phyloP scores from a whole-genome alignment of 2,329 filamentous ascomycete species.

The Coniella lustricola region DNA sequence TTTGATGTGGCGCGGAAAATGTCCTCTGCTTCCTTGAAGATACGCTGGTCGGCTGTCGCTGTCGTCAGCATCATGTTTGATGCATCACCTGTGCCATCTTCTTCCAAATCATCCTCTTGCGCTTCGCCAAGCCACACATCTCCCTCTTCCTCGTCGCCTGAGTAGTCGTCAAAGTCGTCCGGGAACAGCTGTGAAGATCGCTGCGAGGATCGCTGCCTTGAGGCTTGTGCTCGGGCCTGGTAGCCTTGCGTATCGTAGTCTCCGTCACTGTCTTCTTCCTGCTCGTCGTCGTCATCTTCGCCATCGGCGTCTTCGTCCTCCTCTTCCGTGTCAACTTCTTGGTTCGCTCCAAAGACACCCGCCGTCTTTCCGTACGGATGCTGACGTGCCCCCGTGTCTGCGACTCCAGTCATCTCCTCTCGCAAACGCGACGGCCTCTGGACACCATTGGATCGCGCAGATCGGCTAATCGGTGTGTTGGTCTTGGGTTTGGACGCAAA shows the following conservation, averaged over 20 bases:
- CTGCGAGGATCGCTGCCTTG: slow-evolving; percentile 23
- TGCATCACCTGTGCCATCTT: slow-evolving; percentile 34
- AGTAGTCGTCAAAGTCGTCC: slow-evolving; percentile 21
- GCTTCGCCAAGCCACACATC: slow-evolving; percentile 46
- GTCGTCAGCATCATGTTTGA: slow-evolving; percentile 50
- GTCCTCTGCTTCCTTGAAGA: slow-evolving; percentile 48
- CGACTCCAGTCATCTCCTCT: slow-evolving; percentile 31
- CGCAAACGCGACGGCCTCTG: slow-evolving; percentile 47
- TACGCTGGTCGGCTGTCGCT: slow-evolving; percentile 45
- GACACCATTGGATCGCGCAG: slow-evolving; percentile 33
- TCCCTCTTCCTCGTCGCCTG: slow-evolving; percentile 24
- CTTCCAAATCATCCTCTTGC: slow-evolving; percentile 30
- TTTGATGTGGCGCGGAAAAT: slow-evolving; percentile 47
- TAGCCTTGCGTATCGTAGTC: slow-evolving; percentile 33
- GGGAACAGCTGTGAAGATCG: slow-evolving; percentile 25
- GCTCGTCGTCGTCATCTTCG: slow-evolving; percentile 31
- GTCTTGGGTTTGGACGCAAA: slow-evolving; percentile 30
- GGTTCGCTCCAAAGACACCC: slow-evolving; percentile 26
- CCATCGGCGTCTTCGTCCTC: slow-evolving; percentile 30
- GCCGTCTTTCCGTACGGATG: slow-evolving; percentile 23
- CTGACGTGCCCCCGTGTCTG: slow-evolving; percentile 32
- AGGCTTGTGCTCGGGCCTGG: slow-evolving; percentile 19
- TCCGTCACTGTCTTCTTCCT: slow-evolving; percentile 29
- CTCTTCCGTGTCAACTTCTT: slow-evolving; percentile 35
- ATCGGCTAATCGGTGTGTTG: slow-evolving; percentile 41